A percentile compares a stretch with the other conserved stretches of the same genome.
Conservation (phyloP, 495 filamentous ascomycete genomes). For the Xylaria nigripes region DNA sequence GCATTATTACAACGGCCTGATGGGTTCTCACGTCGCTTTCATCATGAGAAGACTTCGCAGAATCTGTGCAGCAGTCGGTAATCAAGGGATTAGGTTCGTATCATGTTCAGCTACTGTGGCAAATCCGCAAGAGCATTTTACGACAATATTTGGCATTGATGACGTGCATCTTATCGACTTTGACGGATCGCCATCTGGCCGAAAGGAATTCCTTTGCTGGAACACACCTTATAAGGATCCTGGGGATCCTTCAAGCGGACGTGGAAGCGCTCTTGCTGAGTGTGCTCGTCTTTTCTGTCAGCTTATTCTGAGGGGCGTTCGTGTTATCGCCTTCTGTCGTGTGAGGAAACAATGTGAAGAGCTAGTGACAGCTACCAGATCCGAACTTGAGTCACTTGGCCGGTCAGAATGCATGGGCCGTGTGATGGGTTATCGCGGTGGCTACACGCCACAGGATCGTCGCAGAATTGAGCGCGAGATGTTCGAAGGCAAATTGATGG, state of each 20-base stretch:
- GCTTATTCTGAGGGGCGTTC: constrained; percentile 76
- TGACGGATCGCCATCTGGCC: constrained; percentile 86
- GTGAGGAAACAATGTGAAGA: constrained; percentile 83
- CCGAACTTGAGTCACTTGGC: constrained; percentile 64
- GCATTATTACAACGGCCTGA: constrained; percentile 92
- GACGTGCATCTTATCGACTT: constrained; percentile 75
- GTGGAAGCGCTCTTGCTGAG: constrained; percentile 74
- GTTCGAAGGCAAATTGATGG: constrained; percentile 91
- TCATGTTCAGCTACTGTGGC: constrained; percentile 97
- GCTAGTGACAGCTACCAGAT: constrained; percentile 69
- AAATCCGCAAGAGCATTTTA: constrained; percentile 89
- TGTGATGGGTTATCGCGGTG: constrained; percentile 93
- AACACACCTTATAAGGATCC: constrained; percentile 95
- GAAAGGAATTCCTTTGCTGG: constrained; percentile 97
- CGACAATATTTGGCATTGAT: constrained; percentile 78
- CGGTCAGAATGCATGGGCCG: constrained; percentile 63
- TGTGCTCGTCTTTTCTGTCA: constrained; percentile 85
- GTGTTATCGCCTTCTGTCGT: constrained; percentile 90
- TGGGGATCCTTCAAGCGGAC: constrained; percentile 73
- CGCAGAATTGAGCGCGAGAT: constrained; percentile 88
- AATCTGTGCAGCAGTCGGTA: constrained; percentile 88
- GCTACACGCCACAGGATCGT: constrained; percentile 91
- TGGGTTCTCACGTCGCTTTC: constrained; percentile 88
- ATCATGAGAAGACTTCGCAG: constrained; percentile 88
- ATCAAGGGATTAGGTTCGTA: constrained; percentile 81